Conservation (phyloP, 495 filamentous ascomycete species). For the Glarea lozoyensis region DNA sequence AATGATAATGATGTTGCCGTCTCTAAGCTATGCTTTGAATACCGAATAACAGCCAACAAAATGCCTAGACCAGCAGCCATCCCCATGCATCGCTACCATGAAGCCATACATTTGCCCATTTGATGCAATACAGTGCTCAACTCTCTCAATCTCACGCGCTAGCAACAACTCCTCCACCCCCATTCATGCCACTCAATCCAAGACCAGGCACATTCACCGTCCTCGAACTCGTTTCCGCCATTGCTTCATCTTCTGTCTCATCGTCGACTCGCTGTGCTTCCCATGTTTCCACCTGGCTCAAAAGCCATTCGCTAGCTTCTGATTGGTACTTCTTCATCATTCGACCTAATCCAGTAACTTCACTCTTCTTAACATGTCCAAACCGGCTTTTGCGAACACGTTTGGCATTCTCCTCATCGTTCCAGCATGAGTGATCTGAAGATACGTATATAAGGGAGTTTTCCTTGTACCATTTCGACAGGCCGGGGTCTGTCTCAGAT, state of each 20-base stretch:
- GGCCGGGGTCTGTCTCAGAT: slow-evolving; percentile 50
- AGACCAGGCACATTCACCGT: not conserved
- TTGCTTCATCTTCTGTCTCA: slow-evolving; percentile 10
- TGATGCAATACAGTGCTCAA: no score
- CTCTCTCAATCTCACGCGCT: no score
- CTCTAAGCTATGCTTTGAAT: no score
- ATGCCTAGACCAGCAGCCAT: no score
- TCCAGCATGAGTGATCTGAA: slow-evolving; percentile 63
- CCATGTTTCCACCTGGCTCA: slow-evolving; percentile 13
- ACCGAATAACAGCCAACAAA: no score
- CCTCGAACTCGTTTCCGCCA: not conserved
- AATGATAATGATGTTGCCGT: no score
- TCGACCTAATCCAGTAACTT: slow-evolving; percentile 42
- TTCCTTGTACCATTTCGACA: slow-evolving; percentile 65
- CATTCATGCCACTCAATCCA: no score
- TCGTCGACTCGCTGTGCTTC: slow-evolving; percentile 3
- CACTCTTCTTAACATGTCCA: slow-evolving; percentile 49
- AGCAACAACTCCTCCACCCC: no score
- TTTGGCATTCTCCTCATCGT: slow-evolving; percentile 36
- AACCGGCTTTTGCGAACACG: slow-evolving; percentile 60
- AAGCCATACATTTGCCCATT: no score
- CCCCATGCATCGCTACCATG: no score
- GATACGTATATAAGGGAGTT: slow-evolving; percentile 69
- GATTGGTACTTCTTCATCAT: slow-evolving; percentile 54
- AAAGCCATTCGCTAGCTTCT: slow-evolving; percentile 48